phyloP scores from a whole-genome alignment of 2,329 filamentous ascomycete genomes.

The Metarhizium album region DNA sequence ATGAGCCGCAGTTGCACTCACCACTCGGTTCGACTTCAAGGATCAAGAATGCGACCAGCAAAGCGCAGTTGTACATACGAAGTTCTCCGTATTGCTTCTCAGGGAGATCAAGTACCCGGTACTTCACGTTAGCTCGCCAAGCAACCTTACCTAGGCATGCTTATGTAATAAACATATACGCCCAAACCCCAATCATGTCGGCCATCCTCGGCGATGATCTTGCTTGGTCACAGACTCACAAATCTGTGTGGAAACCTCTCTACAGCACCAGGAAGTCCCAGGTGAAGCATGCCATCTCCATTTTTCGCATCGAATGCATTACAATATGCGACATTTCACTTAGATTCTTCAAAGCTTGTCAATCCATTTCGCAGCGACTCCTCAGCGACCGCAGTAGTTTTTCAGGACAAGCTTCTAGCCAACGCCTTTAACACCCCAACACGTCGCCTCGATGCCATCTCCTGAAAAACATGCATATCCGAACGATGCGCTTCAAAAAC shows the following conservation, averaged over 20 bases:
- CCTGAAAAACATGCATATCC: conserved; percentile 51
- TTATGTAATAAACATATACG: too few species aligned
- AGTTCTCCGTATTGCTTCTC: too few species aligned
- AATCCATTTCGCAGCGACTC: background rate
- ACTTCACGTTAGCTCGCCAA: too few species aligned
- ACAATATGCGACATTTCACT: background rate
- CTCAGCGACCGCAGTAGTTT: conserved; percentile 11
- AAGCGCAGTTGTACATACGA: background rate
- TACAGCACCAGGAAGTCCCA: background rate
- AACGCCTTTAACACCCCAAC: conserved; percentile 2
- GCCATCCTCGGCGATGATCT: too few species aligned
- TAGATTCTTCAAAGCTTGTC: background rate
- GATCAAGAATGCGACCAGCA: too few species aligned
- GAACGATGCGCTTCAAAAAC: conserved; percentile 57
- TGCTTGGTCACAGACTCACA: too few species aligned
- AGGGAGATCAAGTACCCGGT: too few species aligned
- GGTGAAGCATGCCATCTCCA: background rate
- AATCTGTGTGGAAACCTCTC: background rate
- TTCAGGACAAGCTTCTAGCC: background rate
- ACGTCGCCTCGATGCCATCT: conserved; percentile 53
- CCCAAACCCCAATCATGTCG: too few species aligned
- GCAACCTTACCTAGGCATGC: too few species aligned
- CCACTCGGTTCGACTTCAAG: background rate
- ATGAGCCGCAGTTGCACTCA: too few species aligned
- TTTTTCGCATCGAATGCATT: background rate